These are phyloP conservation scores for Limonomyces culmigenus DNA, from an alignment of 1,284 basidiomycete genomes.

Conservation along the genomic window DNA sequence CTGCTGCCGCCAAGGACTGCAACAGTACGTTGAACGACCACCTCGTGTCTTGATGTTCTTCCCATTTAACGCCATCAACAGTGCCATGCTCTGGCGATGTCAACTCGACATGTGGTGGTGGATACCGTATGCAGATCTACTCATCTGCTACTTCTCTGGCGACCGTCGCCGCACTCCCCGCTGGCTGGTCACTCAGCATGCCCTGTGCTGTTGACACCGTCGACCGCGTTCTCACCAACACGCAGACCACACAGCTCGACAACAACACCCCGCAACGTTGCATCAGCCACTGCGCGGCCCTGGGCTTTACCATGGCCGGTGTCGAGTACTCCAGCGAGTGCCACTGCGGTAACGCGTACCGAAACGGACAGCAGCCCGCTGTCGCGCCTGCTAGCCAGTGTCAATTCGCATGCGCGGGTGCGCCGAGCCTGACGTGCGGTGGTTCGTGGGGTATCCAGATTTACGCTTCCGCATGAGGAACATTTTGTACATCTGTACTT, in stretches of 20 bases:
- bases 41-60: too few species aligned
- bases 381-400: background rate
- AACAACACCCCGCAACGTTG: slow-evolving; percentile 9
- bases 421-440: background rate
- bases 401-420: background rate
- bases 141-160: too few species aligned
- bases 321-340: slow-evolving; percentile 12
- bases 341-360: too few species aligned
- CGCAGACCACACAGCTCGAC: slow-evolving; percentile 6
- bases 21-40: slow-evolving; percentile 10
- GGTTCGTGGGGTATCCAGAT: background rate
- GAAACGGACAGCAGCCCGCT: too few species aligned
- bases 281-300: slow-evolving; percentile 7
- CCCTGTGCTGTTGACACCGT: slow-evolving; percentile 10
- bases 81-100: too few species aligned
- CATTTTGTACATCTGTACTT: too few species aligned
- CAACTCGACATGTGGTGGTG: too few species aligned
- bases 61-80: too few species aligned
- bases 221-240: slow-evolving; percentile 8
- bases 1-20: slow-evolving; percentile 7
- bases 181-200: slow-evolving; percentile 7
- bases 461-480: too few species aligned
- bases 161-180: background rate
- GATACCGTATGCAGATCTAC: too few species aligned
- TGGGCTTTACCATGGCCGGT: slow-evolving; percentile 11